A percentile compares a stretch with the other conserved stretches of the same genome.
phyloP scores from a whole-genome alignment of 495 filamentous ascomycete genomes.

The Aspergillus panamensis region DNA sequence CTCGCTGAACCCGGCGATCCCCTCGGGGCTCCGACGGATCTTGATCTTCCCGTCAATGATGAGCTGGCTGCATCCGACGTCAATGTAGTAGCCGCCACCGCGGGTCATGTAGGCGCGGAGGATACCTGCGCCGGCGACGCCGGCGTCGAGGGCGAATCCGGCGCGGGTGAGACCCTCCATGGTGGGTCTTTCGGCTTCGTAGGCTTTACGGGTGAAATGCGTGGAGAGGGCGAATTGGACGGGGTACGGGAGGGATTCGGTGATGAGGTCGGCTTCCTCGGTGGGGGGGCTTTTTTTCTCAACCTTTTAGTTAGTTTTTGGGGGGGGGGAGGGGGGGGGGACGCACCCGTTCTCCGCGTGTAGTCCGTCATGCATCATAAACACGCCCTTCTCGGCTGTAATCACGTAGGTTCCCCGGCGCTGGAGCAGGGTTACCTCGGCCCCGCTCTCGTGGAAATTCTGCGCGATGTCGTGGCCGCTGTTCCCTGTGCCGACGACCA shows the following conservation, averaged over 20 bases:
- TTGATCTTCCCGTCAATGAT: constrained; percentile 74
- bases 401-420: constrained; percentile 71
- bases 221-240: constrained; percentile 54
- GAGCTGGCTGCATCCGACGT: constrained; percentile 66
- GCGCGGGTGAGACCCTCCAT: constrained; percentile 59
- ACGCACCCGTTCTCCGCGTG: constrained; percentile 58
- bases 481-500: constrained; percentile 82
- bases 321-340: background rate
- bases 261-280: constrained; percentile 61
- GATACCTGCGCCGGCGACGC: constrained; percentile 61
- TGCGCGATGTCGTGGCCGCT: constrained; percentile 83
- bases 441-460: constrained; percentile 73
- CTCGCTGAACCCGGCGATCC: constrained; percentile 52
- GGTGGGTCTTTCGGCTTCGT: constrained; percentile 48
- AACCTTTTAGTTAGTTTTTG: background rate
- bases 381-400: constrained; percentile 55
- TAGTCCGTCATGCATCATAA: constrained; percentile 52
- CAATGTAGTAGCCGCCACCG: constrained; percentile 78
- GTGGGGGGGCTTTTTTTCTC: constrained; percentile 33
- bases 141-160: constrained; percentile 67
- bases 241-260: constrained; percentile 54
- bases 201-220: constrained; percentile 47
- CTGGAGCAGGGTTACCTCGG: constrained; percentile 74
- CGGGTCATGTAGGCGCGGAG: constrained; percentile 66
- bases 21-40: constrained; percentile 64